These are phyloP conservation scores for Boletus rufocinnamomeus DNA, from an alignment of 768 basidiomycete genomes.

Conservation along the genomic window DNA sequence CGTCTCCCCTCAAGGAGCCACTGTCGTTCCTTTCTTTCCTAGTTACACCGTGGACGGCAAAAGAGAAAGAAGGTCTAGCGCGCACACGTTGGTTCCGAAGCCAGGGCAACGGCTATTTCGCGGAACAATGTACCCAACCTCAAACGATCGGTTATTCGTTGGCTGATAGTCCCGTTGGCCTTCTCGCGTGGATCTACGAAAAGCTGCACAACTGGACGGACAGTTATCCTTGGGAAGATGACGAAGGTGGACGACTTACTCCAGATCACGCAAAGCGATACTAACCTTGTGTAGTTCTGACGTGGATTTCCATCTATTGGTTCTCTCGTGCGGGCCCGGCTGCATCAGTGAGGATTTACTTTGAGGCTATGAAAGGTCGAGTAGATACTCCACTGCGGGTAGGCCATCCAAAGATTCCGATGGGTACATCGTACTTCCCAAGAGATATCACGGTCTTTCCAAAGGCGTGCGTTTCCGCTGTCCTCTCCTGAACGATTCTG, in stretches of 20 bases:
- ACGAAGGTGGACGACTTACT: conserved; percentile 44
- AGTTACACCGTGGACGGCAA: conserved; percentile 12
- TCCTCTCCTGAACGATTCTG: no score
- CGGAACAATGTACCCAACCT: conserved; percentile 43
- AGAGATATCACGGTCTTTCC: no score
- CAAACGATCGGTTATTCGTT: conserved; percentile 55
- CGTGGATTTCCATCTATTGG: conserved; percentile 58
- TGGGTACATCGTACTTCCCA: no score
- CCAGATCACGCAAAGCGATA: background rate
- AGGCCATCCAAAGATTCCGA: no score
- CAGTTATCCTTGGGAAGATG: conserved; percentile 54
- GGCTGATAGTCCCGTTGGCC: conserved; percentile 56
- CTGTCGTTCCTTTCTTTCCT: conserved; percentile 29
- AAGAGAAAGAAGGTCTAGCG: conserved; percentile 28
- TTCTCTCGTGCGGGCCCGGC: conserved; percentile 62
- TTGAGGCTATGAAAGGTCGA: conserved; percentile 39
- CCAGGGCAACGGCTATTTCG: conserved; percentile 34
- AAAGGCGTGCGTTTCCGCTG: no score
- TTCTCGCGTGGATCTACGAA: conserved; percentile 55
- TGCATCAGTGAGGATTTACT: conserved; percentile 58
- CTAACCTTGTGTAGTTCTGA: conserved; percentile 13
- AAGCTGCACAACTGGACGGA: conserved; percentile 51
- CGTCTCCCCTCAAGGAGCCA: conserved; percentile 14
- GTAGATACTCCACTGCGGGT: background rate
- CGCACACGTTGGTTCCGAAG: conserved; percentile 19